Percentiles rank a stretch among this genome's conserved stretches.
Evolutionary conservation across 352 stramenopile species (phyloP).

Genomic region (Porosira glacialis): DNA sequence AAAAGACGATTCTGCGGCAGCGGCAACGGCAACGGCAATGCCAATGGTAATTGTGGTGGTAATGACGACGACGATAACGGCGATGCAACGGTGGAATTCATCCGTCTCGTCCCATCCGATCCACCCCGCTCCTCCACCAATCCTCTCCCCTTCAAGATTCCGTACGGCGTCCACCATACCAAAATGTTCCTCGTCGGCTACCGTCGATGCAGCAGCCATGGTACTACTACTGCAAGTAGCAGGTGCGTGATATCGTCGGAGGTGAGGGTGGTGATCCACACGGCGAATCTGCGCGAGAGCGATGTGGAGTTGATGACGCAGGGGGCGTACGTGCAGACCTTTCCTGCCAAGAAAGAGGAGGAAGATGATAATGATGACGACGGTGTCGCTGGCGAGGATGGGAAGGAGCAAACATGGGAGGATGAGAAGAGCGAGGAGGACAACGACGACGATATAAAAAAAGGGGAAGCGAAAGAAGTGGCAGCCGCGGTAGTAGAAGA

Average conservation of each 20-base stretch:
- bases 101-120: constrained; percentile 42
- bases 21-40: too few relatives aligned
- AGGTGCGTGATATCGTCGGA: too few relatives aligned
- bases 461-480: too few relatives aligned
- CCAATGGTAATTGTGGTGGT: too few relatives aligned
- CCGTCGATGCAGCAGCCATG: constrained; percentile 14
- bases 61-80: too few relatives aligned
- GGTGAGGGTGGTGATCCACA: constrained; percentile 68
- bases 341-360: constrained; percentile 51
- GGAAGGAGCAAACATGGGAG: not conserved
- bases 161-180: constrained; percentile 58
- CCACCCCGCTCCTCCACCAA: constrained; percentile 37
- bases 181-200: constrained; percentile 69
- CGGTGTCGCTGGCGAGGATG: constrained; percentile 19
- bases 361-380: constrained; percentile 4
- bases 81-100: constrained; percentile 48
- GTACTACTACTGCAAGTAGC: too few relatives aligned
- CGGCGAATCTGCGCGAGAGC: constrained; percentile 54
- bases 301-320: constrained; percentile 67
- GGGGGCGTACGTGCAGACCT: constrained; percentile 70
- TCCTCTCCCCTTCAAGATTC: constrained; percentile 49
- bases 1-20: too few relatives aligned
- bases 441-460: too few relatives aligned
- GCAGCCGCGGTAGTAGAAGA: too few relatives aligned
- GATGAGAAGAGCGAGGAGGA: too few relatives aligned